These are phyloP conservation scores for Millerago galiae DNA, from an alignment of 805 yeast genomes.

Conservation along the genomic window DNA sequence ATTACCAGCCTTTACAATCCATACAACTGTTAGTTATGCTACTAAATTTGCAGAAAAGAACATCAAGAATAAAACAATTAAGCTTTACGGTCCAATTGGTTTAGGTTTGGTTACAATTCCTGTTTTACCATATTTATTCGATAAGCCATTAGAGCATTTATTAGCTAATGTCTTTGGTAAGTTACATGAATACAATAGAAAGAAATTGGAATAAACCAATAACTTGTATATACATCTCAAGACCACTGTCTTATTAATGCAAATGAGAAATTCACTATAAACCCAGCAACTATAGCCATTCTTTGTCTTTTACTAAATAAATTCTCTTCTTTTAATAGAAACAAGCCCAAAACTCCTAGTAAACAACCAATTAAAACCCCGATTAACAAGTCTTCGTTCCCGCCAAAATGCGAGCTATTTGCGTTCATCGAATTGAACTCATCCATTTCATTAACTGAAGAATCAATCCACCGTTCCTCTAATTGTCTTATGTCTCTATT, in stretches of 20 bases:
- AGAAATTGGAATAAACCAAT: slow-evolving; percentile 8
- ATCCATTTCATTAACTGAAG: slow-evolving; percentile 49
- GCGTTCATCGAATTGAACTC: slow-evolving; percentile 41
- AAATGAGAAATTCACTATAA: slow-evolving; percentile 59
- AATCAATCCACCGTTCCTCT: slow-evolving; percentile 87
- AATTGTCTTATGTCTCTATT: slow-evolving; percentile 53
- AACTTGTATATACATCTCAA: neutral
- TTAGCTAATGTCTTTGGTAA: slow-evolving; percentile 47
- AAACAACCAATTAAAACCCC: slow-evolving; percentile 72
- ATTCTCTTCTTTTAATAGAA: slow-evolving; percentile 53
- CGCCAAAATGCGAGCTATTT: slow-evolving; percentile 33
- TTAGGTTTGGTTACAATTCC: slow-evolving; percentile 75
- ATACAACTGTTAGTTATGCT: slow-evolving; percentile 65
- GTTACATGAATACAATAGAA: slow-evolving; percentile 22
- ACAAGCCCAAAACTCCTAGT: slow-evolving; percentile 65
- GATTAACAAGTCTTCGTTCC: slow-evolving; percentile 60
- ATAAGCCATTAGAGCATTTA: slow-evolving; percentile 73
- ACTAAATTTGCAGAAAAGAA: slow-evolving; percentile 52
- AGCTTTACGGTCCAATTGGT: slow-evolving; percentile 72
- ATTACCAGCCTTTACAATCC: slow-evolving; percentile 81
- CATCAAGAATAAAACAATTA: slow-evolving; percentile 38
- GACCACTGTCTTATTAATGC: slow-evolving; percentile 44
- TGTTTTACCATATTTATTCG: slow-evolving; percentile 67
- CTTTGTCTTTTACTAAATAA: slow-evolving; percentile 56
- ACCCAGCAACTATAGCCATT: slow-evolving; percentile 68